These are phyloP conservation scores for Trichoderma oligosporum DNA, from an alignment of 2,329 filamentous ascomycete genomes.

Conservation along the genomic window DNA sequence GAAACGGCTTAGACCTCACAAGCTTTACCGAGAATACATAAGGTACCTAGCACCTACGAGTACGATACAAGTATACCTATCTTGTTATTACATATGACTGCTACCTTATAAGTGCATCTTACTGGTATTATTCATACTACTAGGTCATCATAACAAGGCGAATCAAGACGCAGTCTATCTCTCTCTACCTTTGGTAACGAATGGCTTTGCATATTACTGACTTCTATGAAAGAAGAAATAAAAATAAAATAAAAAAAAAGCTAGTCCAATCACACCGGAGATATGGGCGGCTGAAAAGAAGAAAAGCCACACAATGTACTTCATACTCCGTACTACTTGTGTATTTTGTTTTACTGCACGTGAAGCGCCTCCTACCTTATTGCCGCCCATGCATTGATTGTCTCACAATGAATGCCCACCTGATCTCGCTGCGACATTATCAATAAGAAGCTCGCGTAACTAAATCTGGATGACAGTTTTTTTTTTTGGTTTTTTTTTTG, in stretches of 20 bases:
- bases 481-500: not conserved
- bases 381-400: constrained; percentile 5
- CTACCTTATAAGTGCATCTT: no score
- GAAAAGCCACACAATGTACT: constrained; percentile 6
- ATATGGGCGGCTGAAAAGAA: constrained; percentile 2
- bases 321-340: no score
- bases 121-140: not conserved
- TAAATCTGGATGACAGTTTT: not conserved
- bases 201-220: not conserved
- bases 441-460: constrained; percentile 1
- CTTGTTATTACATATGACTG: no score
- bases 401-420: constrained; percentile 8
- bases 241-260: not conserved
- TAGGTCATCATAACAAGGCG: not conserved
- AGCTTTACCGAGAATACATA: not conserved
- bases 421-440: constrained; percentile 16
- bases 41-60: not conserved
- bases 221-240: not conserved
- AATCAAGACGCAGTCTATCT: not conserved
- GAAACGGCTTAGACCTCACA: no score
- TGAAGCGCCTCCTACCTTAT: constrained; percentile 3
- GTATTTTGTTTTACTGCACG: not conserved
- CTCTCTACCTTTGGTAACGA: not conserved
- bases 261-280: not conserved
- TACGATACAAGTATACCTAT: not conserved